Percentiles rank a stretch among this genome's conserved stretches.
Conservation (phyloP, 495 filamentous ascomycete genomes). For the Podospora pseudoanserina region DNA sequence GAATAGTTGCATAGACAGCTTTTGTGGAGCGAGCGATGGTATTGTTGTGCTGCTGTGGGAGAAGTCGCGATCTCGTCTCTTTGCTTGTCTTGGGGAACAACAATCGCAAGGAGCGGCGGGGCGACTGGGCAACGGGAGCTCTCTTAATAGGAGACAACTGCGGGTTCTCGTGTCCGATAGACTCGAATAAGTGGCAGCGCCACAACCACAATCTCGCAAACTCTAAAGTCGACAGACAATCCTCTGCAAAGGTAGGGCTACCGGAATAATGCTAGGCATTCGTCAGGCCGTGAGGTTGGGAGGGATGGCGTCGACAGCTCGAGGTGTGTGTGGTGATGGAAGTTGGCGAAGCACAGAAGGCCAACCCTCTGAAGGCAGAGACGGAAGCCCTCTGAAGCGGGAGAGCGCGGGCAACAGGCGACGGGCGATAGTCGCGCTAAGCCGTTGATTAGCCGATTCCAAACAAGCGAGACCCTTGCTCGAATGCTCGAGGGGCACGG, state of each 20-base stretch:
- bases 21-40: background rate
- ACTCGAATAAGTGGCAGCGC: background rate
- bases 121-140: conserved; percentile 18
- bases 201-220: background rate
- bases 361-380: conserved; percentile 9
- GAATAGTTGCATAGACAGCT: background rate
- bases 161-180: background rate
- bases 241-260: no score
- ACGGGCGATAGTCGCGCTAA: conserved; percentile 26
- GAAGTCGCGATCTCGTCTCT: conserved; percentile 1
- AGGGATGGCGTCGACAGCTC: background rate
- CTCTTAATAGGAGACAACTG: background rate
- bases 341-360: conserved; percentile 3
- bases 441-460: conserved; percentile 30
- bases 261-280: background rate
- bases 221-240: background rate
- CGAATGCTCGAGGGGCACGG: conserved; percentile 18
- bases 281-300: background rate
- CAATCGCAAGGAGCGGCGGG: conserved; percentile 16
- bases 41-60: background rate
- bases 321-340: conserved; percentile 5
- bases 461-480: conserved; percentile 18
- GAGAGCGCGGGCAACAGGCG: conserved; percentile 7
- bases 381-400: conserved; percentile 2
- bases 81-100: conserved; percentile 9